Conservation (phyloP, 148 eudicot species). For the Persicaria tinctoria region DNA sequence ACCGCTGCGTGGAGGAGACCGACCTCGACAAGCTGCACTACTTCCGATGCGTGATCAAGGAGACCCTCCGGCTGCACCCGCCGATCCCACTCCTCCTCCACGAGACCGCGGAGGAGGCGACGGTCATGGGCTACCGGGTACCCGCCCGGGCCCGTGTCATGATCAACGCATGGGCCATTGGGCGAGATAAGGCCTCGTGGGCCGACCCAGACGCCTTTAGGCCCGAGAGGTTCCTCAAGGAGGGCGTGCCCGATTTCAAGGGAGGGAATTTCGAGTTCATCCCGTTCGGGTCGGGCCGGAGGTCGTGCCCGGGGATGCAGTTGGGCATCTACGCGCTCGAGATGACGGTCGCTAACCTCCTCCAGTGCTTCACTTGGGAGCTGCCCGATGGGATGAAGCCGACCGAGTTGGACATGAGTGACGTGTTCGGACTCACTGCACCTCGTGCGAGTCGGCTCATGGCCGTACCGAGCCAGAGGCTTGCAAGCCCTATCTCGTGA, state of each 20-base stretch:
- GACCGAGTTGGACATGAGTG: conserved; percentile 41
- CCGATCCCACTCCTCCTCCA: conserved; percentile 74
- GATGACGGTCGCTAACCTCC: conserved; percentile 54
- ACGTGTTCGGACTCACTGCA: conserved; percentile 67
- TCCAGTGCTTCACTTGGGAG: conserved; percentile 59
- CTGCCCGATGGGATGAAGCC: conserved; percentile 72
- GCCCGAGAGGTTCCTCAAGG: conserved; percentile 44
- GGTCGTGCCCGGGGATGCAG: conserved; percentile 79
- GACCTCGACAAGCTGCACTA: conserved; percentile 58
- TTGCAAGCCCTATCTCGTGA: conserved; percentile 1
- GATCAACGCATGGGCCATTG: conserved; percentile 52
- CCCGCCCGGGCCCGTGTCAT: conserved; percentile 48
- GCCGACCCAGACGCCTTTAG: conserved; percentile 32
- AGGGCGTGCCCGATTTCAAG: conserved; percentile 51
- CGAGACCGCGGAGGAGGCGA: conserved; percentile 45
- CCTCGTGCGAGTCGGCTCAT: conserved; percentile 54
- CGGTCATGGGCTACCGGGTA: conserved; percentile 38
- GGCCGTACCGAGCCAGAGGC: conserved; percentile 50
- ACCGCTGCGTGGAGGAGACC: conserved; percentile 45
- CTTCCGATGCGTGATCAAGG: conserved; percentile 47
- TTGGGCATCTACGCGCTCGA: conserved; percentile 63
- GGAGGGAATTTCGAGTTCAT: conserved; percentile 58
- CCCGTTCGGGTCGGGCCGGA: conserved; percentile 73
- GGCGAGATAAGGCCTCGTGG: conserved; percentile 53
- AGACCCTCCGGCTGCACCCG: conserved; percentile 67